These are phyloP conservation scores for Colletotrichum filicis DNA, from an alignment of 2,329 filamentous ascomycete species.

Conservation along the genomic window DNA sequence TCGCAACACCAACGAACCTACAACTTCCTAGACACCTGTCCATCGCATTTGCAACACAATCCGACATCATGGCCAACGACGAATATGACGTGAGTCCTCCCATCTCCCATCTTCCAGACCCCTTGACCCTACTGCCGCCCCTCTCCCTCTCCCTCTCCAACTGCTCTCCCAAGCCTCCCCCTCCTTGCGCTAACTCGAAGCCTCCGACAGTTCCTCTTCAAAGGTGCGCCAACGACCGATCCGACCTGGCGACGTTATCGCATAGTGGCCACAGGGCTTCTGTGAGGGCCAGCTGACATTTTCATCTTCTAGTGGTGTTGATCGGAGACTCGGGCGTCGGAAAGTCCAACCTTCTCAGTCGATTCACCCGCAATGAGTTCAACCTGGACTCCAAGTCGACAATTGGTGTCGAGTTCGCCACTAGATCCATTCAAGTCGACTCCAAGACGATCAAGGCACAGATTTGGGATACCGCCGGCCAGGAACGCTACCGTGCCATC, in stretches of 20 bases:
- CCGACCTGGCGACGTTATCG: slow-evolving; percentile 38
- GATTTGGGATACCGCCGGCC: slow-evolving; percentile 99
- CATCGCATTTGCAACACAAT: slow-evolving; percentile 38
- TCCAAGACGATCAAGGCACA: slow-evolving; percentile 99
- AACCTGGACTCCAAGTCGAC: slow-evolving; percentile 99
- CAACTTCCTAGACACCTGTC: slow-evolving; percentile 37
- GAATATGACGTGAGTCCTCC: slow-evolving; percentile 93
- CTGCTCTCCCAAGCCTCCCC: slow-evolving; percentile 37
- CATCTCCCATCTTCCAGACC: slow-evolving; percentile 5
- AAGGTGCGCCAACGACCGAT: slow-evolving; percentile 71
- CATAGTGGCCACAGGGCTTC: slow-evolving; percentile 4
- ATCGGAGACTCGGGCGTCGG: slow-evolving; percentile 99
- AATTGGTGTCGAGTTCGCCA: slow-evolving; percentile 99
- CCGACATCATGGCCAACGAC: slow-evolving; percentile 93
- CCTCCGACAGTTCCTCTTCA: slow-evolving; percentile 89
- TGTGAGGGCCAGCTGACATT: slow-evolving; percentile 42
- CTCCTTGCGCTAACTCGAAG: slow-evolving; percentile 37
- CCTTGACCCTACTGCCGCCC: slow-evolving; percentile 18
- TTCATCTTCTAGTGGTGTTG: slow-evolving; percentile 78
- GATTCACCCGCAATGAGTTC: slow-evolving; percentile 99
- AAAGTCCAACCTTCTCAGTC: slow-evolving; percentile 99
- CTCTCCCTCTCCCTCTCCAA: slow-evolving; percentile 40
- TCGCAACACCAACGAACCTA: slow-evolving; percentile 40
- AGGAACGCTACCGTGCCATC: slow-evolving; percentile 99
- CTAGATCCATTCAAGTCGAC: slow-evolving; percentile 97